Conservation (phyloP, 306 rosid genomes). For the Cyamopsis tetragonoloba region DNA sequence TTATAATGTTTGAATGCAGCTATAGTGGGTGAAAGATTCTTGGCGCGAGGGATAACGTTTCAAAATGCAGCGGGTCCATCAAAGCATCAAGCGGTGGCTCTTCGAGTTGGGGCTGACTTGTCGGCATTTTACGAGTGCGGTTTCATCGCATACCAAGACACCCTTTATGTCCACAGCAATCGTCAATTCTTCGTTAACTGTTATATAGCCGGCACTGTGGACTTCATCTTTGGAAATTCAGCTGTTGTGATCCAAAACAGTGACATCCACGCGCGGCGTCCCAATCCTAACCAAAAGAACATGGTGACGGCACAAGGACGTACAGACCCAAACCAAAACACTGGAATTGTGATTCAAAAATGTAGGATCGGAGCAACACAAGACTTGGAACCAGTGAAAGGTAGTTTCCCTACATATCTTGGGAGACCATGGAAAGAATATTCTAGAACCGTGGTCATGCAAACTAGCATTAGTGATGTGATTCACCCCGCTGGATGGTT, state of each 20-base stretch:
- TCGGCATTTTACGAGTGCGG: constrained; percentile 61
- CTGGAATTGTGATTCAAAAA: constrained; percentile 75
- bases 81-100: constrained; percentile 83
- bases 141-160: constrained; percentile 67
- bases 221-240: constrained; percentile 80
- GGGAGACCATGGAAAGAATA: constrained; percentile 80
- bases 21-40: constrained; percentile 53
- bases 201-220: constrained; percentile 54
- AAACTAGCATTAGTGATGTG: constrained; percentile 42
- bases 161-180: constrained; percentile 75
- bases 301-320: constrained; percentile 83
- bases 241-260: constrained; percentile 60
- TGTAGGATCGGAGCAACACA: constrained; percentile 57
- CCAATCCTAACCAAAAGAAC: constrained; percentile 57
- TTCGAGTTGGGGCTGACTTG: constrained; percentile 59
- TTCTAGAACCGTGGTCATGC: constrained; percentile 70
- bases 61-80: constrained; percentile 73
- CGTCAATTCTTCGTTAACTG: constrained; percentile 60
- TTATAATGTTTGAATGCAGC: too few species aligned
- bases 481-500: constrained; percentile 67
- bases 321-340: constrained; percentile 68
- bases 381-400: constrained; percentile 31
- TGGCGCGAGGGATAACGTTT: constrained; percentile 57
- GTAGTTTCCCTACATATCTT: constrained; percentile 48
- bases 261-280: constrained; percentile 73